phyloP scores from a whole-genome alignment of 345 rosid genomes.

The Cardamine occulta region DNA sequence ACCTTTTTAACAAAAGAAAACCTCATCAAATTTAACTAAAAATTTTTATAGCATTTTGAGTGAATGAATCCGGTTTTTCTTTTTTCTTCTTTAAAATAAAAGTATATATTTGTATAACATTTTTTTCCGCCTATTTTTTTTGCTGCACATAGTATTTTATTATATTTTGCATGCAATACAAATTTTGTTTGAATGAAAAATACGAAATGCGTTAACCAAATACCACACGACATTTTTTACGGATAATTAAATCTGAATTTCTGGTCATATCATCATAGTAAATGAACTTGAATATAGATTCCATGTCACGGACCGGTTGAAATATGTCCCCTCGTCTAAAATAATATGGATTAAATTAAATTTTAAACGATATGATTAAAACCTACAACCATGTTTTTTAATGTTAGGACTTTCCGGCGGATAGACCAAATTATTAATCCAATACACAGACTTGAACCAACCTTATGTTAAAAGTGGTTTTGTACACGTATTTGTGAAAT shows the following conservation, averaged over 20 bases:
- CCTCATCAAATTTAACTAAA: too few species aligned
- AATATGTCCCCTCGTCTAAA: not conserved
- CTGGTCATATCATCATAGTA: not conserved
- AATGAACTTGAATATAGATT: constrained; percentile 3
- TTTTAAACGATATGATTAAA: constrained; percentile 6
- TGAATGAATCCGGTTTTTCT: not conserved
- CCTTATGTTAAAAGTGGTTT: constrained; percentile 28
- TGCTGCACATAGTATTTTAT: not conserved
- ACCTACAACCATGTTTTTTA: constrained; percentile 29
- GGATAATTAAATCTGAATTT: too few species aligned
- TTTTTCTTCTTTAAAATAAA: not conserved
- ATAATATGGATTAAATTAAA: not conserved
- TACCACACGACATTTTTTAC: not conserved
- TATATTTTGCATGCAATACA: not conserved
- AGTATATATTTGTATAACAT: too few species aligned
- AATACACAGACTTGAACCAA: constrained; percentile 28
- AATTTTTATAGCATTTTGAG: not conserved
- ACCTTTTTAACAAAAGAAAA: too few species aligned
- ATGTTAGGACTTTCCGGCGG: constrained; percentile 23
- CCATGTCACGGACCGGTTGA: constrained; percentile 14
- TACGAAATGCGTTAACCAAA: not conserved
- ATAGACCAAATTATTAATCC: constrained; percentile 12
- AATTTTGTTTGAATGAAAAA: not conserved
- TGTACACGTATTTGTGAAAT: constrained; percentile 19
- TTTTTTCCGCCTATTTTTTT: too few species aligned